Evolutionary conservation across 225 moss, liverwort and hornwort genomes (phyloP), one percentile per base, ranked within the genome.

Genomic region (Marchantia paleacea): DNA sequence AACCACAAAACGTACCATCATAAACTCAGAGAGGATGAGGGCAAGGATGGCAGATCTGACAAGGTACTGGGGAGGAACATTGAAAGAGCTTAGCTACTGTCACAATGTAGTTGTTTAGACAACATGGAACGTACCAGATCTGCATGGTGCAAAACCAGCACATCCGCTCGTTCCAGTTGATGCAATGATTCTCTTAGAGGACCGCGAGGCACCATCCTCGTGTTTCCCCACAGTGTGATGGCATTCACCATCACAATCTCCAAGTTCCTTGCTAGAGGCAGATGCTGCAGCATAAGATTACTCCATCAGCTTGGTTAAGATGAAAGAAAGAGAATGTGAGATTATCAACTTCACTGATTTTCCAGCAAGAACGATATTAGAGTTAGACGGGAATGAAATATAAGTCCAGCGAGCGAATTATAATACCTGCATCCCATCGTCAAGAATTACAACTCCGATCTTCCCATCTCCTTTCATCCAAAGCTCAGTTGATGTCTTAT

Each of bases 371-470:
- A 63, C 63, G 18, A 0, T 6, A 24, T 0, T 6, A 12, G 4
- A 26, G n/a, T n/a, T 29, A 3, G n/a, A 12, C 28, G 66, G 9
- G 7, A 26, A 8, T 64, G 25, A 0, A 10, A 12, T 66, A 20
- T 13, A 0, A 66, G 66, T 25, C 72, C 20, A 77, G 53, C 49
- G 7, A 47, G 55, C 51, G 69, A 28, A 58, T 66, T 79, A 12
- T 80, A 99, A 12, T 81, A 99, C 97, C 95, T 99, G 97, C 97
- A 99, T 93, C 81, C 97, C 97, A 90, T 99, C 97, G 76, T 99
- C 97, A 55, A 99, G 90, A 78, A 99, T 88, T 12, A 89, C 90
- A n/a, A 95, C 77, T 25, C 90, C 89, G 48, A 81, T 72, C 67
- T 80, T 83, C 71, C 88, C 90, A 81, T 79, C 81, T 53, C 76